phyloP scores from a whole-genome alignment of 306 rosid species.

The Begonia peltatifolia region DNA sequence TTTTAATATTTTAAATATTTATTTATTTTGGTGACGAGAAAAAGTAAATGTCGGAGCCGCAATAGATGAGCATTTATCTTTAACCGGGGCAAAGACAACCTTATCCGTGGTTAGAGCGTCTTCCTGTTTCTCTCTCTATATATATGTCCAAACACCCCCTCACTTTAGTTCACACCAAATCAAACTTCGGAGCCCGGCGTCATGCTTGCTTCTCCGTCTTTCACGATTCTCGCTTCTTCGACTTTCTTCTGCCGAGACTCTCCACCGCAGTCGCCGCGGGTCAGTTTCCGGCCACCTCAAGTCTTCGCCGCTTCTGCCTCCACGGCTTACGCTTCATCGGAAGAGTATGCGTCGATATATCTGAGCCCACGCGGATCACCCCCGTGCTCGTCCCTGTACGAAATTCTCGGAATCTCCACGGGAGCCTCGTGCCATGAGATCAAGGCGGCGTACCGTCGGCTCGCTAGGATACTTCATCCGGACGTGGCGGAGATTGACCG shows the following conservation, averaged over 20 bases:
- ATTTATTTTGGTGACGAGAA: no score
- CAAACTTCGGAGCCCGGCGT: background rate
- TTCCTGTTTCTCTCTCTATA: background rate
- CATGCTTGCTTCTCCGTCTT: slow-evolving; percentile 18
- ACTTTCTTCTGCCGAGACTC: slow-evolving; percentile 1
- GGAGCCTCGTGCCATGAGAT: slow-evolving; percentile 67
- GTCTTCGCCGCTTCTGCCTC: slow-evolving; percentile 30
- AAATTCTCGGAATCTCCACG: slow-evolving; percentile 52
- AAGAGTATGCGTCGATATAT: slow-evolving; percentile 20
- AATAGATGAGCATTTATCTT: background rate
- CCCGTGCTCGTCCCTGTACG: slow-evolving; percentile 43
- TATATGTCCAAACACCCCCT: background rate
- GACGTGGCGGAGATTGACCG: slow-evolving; percentile 51
- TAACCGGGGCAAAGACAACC: background rate
- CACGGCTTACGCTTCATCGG: slow-evolving; percentile 21
- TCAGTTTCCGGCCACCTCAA: slow-evolving; percentile 8
- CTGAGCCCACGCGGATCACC: slow-evolving; percentile 16
- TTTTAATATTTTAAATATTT: no score
- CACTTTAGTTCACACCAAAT: no score
- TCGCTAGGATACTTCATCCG: slow-evolving; percentile 73
- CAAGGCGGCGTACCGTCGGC: slow-evolving; percentile 62
- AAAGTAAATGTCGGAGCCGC: no score
- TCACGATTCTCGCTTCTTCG: background rate
- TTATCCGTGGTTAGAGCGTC: slow-evolving; percentile 2
- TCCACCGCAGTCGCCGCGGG: slow-evolving; percentile 7